Conservation (phyloP, 2,329 filamentous ascomycete species). For the Massarina eburnea region DNA sequence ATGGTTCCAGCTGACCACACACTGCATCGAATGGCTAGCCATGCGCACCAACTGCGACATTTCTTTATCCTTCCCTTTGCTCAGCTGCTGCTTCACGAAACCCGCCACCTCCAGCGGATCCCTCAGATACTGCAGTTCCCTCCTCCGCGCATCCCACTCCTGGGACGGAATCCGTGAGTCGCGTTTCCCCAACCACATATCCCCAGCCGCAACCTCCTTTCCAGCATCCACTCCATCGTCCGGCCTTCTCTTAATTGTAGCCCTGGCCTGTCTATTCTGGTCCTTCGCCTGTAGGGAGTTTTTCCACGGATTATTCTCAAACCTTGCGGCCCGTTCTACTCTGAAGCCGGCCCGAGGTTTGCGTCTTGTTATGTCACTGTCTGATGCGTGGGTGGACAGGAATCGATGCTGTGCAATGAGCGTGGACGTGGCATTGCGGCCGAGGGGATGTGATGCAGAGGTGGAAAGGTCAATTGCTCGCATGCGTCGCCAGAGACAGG, state of each 20-base stretch:
- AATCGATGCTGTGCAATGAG: conserved; percentile 20
- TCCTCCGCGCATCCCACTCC: conserved; percentile 45
- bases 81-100: conserved; percentile 64
- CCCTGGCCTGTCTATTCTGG: conserved; percentile 24
- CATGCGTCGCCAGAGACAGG: conserved; percentile 47
- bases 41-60: conserved; percentile 68
- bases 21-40: conserved; percentile 66
- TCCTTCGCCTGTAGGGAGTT: conserved; percentile 26
- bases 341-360: conserved; percentile 7
- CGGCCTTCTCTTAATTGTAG: conserved; percentile 16
- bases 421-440: conserved; percentile 22
- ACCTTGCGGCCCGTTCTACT: conserved; percentile 12
- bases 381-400: conserved; percentile 8
- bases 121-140: conserved; percentile 63
- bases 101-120: conserved; percentile 75
- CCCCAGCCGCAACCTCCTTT: conserved; percentile 8
- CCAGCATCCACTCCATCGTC: conserved; percentile 4
- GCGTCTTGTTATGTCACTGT: conserved; percentile 8
- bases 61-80: conserved; percentile 62
- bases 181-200: conserved; percentile 27
- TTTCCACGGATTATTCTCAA: conserved; percentile 27
- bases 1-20: conserved; percentile 84
- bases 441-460: conserved; percentile 20
- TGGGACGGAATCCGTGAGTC: conserved; percentile 25
- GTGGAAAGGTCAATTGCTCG: conserved; percentile 42